Conservation (phyloP, 805 yeast species). For the Saccharomycopsis schoenii region DNA sequence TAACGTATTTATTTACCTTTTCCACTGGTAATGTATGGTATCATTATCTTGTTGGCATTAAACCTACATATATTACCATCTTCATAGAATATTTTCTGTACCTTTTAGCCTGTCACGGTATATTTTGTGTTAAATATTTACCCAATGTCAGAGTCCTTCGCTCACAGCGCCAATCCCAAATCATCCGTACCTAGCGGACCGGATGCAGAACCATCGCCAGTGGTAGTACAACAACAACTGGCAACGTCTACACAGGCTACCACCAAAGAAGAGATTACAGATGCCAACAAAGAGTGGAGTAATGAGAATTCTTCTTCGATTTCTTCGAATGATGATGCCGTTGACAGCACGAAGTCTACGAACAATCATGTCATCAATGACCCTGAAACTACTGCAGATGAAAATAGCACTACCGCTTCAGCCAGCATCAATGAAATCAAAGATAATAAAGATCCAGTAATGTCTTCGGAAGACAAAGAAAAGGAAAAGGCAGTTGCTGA, state of each 20-base stretch:
- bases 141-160: not conserved
- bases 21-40: not conserved
- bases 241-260: not conserved
- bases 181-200: slow-evolving; percentile 1
- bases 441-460: not conserved
- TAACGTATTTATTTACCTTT: not conserved
- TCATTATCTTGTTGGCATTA: not conserved
- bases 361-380: not conserved
- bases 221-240: not conserved
- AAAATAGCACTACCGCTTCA: not conserved
- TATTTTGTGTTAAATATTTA: not conserved
- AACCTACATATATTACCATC: too few species aligned
- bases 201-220: not conserved
- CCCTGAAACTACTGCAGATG: not conserved
- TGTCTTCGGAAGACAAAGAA: not conserved
- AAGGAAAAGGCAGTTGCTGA: not conserved
- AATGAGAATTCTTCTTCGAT: too few species aligned
- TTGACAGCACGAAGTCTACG: not conserved
- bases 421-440: not conserved
- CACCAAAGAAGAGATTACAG: not conserved
- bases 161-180: not conserved
- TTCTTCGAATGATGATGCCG: not conserved
- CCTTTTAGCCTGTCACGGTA: too few species aligned
- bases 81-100: too few species aligned
- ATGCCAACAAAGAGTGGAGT: not conserved